Base-by-base conservation (phyloP, 176 grass and related monocot species). In the Ampelocalamus luodianensis region DNA sequence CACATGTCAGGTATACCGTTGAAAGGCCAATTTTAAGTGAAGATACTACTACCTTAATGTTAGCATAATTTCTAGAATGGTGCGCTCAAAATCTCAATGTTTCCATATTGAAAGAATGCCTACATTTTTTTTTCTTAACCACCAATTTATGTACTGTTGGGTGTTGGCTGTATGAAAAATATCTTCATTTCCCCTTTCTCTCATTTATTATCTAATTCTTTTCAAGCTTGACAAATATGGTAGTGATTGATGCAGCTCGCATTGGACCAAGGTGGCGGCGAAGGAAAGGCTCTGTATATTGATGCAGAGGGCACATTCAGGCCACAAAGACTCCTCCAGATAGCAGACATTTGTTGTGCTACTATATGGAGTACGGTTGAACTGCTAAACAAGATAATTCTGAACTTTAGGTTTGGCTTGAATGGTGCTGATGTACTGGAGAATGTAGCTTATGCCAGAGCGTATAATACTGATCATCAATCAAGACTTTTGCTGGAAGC, bases 401-500 rank as follows among this genome's bases (percentile, higher is more conserved):
- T 54, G 8, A 40, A 83, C 64, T 89, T 82, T 72, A 97, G 95
- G 69, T 97, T 91, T 95, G 95, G 92, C 62, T 85, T 97, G 87
- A 97, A 93, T 86, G 95, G 95, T 54, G 92, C 89, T 83, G 92
- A 97, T 90, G 95, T 95, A 76, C 72, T 97, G 44, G 95, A 97
- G 80, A 97, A 97, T 90, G 95, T 97, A 64, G 95, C 95, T 89
- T 97, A 97, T 56, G 95, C 92, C 6, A 90, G 94, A 84, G 92
- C 92, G 67, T 97, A 97, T 87, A 94, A 97, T 89, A 97, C 90
- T 34, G 95, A 97, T 83, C 92, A 97, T 86, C 90, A 94, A 74
- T 97, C 88, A 58, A 93, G 91, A 87, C 88, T 98, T 59, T 89
- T 98, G 79, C 83, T 98, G 20, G 87, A 98, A 84, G 96, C 91